Evolutionary conservation across 2,329 filamentous ascomycete genomes (phyloP).

Genomic region (Camillea tinctor): DNA sequence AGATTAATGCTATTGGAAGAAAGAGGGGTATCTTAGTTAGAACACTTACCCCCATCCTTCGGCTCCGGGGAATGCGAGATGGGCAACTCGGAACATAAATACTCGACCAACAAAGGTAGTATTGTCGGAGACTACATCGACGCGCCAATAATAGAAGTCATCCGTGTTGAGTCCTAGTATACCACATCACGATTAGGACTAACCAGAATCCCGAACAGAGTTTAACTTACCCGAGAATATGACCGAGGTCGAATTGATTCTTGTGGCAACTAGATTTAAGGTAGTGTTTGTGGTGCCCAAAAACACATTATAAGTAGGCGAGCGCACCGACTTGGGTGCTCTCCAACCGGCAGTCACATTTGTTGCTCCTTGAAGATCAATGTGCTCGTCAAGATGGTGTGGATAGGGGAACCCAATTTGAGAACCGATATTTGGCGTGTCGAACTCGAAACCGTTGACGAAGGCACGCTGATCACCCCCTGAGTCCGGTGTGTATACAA

Average conservation of each 20-base stretch:
- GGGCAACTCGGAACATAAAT: constrained; percentile 31
- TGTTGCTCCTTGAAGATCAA: constrained; percentile 16
- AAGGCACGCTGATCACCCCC: constrained; percentile 24
- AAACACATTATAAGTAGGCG: constrained; percentile 29
- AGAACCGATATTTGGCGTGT: constrained; percentile 20
- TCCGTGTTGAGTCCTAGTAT: constrained; percentile 18
- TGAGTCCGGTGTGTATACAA: constrained; percentile 22
- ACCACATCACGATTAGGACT: neutral
- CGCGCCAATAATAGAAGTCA: constrained; percentile 33
- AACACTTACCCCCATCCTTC: constrained; percentile 33
- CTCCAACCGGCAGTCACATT: constrained; percentile 24
- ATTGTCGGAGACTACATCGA: constrained; percentile 25
- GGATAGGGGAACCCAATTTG: constrained; percentile 31
- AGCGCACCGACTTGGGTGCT: constrained; percentile 12
- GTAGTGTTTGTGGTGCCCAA: constrained; percentile 18
- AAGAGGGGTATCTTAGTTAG: neutral
- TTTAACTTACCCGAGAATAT: neutral
- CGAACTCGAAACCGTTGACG: constrained; percentile 34
- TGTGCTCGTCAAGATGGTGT: constrained; percentile 29
- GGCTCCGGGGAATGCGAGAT: constrained; percentile 38
- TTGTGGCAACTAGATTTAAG: constrained; percentile 13
- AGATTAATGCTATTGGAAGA: neutral
- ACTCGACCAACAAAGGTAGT: constrained; percentile 24
- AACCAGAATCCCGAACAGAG: no score
- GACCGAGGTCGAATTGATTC: constrained; percentile 7